phyloP scores from a whole-genome alignment of 495 filamentous ascomycete genomes.

The Podospora bellae-mahoneyi region DNA sequence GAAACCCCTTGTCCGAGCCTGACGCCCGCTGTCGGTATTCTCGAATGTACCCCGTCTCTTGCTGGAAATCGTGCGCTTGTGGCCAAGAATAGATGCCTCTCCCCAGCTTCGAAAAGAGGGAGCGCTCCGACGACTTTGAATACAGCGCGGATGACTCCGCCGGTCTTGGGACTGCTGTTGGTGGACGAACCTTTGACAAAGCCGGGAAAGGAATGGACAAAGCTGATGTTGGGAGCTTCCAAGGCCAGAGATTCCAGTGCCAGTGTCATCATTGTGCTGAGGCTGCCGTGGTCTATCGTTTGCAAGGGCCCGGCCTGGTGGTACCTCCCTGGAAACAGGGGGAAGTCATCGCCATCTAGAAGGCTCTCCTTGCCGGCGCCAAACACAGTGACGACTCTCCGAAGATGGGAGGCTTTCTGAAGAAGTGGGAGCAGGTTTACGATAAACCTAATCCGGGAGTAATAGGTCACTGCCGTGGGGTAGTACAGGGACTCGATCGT shows the following conservation, averaged over 20 bases:
- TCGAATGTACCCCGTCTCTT: neutral
- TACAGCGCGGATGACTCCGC: slow-evolving; percentile 6
- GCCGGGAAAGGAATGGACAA: slow-evolving; percentile 59
- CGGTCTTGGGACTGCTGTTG: slow-evolving; percentile 11
- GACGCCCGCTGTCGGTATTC: slow-evolving; percentile 26
- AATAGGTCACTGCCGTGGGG: slow-evolving; percentile 54
- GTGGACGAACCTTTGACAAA: slow-evolving; percentile 42
- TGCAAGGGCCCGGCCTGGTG: neutral
- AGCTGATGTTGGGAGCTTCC: slow-evolving; percentile 48
- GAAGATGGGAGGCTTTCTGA: slow-evolving; percentile 40
- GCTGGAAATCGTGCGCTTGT: slow-evolving; percentile 52
- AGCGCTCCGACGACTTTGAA: slow-evolving; percentile 19
- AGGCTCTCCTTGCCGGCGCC: slow-evolving; percentile 52
- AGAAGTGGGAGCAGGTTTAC: slow-evolving; percentile 62
- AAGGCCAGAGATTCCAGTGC: slow-evolving; percentile 48
- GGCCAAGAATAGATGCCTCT: slow-evolving; percentile 53
- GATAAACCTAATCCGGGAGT: slow-evolving; percentile 61
- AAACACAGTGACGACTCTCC: slow-evolving; percentile 59
- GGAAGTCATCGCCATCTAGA: slow-evolving; percentile 49
- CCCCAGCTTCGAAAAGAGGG: slow-evolving; percentile 45
- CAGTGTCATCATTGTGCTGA: slow-evolving; percentile 49
- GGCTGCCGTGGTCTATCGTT: slow-evolving; percentile 19
- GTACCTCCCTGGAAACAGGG: neutral
- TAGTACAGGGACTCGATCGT: slow-evolving; percentile 58
- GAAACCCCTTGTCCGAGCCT: slow-evolving; percentile 27